These are phyloP conservation scores for Eimeria tenella DNA, from an alignment of 169 alveolate genomes.

Conservation along the genomic window DNA sequence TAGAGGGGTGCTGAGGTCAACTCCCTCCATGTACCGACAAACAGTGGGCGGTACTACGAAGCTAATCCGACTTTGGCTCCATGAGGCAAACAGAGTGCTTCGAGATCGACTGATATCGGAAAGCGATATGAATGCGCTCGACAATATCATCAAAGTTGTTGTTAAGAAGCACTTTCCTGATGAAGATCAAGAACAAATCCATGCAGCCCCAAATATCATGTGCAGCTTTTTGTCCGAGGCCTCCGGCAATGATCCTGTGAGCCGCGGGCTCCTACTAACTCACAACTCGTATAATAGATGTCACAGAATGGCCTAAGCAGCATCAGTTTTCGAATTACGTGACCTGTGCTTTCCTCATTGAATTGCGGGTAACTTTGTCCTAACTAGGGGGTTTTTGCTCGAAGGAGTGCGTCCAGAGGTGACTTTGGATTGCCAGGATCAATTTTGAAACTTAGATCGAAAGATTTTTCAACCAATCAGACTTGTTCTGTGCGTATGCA, in stretches of 20 bases:
- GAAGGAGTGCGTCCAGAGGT: too few species aligned
- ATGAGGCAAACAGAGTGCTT: slow-evolving; percentile 95
- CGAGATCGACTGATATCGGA: slow-evolving; percentile 94
- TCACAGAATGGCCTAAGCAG: too few species aligned
- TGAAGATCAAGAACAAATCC: slow-evolving; percentile 85
- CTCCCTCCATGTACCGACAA: slow-evolving; percentile 89
- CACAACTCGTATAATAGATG: too few species aligned
- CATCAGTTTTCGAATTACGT: too few species aligned
- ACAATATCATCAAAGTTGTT: slow-evolving; percentile 86
- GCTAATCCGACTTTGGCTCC: slow-evolving; percentile 95
- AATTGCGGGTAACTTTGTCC: too few species aligned
- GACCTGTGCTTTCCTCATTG: too few species aligned
- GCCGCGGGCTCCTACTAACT: background rate
- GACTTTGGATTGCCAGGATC: too few species aligned
- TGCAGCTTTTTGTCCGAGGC: slow-evolving; percentile 93
- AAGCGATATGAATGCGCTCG: slow-evolving; percentile 89
- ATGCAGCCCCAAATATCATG: slow-evolving; percentile 88
- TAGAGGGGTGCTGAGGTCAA: slow-evolving; percentile 93
- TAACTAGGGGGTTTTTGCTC: too few species aligned
- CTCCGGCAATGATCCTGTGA: slow-evolving; percentile 90
- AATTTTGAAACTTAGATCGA: too few species aligned
- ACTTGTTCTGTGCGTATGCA: background rate
- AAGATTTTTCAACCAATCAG: background rate
- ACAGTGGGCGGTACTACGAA: slow-evolving; percentile 88
- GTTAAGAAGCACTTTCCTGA: slow-evolving; percentile 86